A percentile compares a stretch with the other conserved stretches of the same genome.
Evolutionary conservation across 805 yeast species (phyloP).

Genomic region (Spathaspora girioi): DNA sequence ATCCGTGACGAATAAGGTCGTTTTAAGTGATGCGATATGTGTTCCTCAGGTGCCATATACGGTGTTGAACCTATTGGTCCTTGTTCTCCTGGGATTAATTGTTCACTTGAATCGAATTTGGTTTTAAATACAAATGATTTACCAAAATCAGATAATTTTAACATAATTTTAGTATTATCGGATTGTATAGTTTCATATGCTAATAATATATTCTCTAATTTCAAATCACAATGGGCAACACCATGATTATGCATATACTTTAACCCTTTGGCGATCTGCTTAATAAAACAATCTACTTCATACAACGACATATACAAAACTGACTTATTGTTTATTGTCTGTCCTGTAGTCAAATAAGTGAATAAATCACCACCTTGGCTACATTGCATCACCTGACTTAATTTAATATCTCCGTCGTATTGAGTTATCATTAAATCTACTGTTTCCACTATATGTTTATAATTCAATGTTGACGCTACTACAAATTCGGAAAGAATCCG

Average conservation of each 20-base stretch:
- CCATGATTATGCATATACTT: constrained; percentile 87
- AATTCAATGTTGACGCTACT: constrained; percentile 73
- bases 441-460: constrained; percentile 71
- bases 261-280: constrained; percentile 79
- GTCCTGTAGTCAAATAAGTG: constrained; percentile 22
- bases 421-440: constrained; percentile 62
- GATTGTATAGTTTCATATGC: constrained; percentile 3
- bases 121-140: constrained; percentile 88
- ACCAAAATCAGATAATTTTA: constrained; percentile 69
- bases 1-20: constrained; percentile 18
- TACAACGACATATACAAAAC: constrained; percentile 20
- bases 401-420: constrained; percentile 12
- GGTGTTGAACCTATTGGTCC: constrained; percentile 89
- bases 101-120: constrained; percentile 62
- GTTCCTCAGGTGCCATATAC: constrained; percentile 91
- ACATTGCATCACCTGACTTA: constrained; percentile 38
- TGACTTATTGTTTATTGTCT: constrained; percentile 4
- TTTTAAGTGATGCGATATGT: constrained; percentile 21
- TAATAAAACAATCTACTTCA: constrained; percentile 88
- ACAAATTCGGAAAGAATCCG: constrained; percentile 89
- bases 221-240: constrained; percentile 89
- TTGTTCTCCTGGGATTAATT: constrained; percentile 45
- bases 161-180: constrained; percentile 11
- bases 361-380: constrained; percentile 35
- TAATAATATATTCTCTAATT: constrained; percentile 80